Percentiles rank a stretch among this genome's conserved stretches.
These are phyloP conservation scores for Drechslerella coelobrocha DNA, from an alignment of 2,329 filamentous ascomycete species.

Conservation along the genomic window DNA sequence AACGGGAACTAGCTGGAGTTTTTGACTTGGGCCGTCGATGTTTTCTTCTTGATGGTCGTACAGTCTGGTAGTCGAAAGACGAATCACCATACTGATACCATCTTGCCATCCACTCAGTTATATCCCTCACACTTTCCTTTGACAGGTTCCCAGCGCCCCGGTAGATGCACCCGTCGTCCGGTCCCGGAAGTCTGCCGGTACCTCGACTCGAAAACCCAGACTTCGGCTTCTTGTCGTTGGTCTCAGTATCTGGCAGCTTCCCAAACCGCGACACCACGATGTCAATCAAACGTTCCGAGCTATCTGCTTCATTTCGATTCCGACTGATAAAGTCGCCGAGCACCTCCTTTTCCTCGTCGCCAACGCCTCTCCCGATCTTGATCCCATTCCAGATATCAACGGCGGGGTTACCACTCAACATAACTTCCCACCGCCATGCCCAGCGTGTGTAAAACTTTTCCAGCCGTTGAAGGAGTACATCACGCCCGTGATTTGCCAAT, in stretches of 20 bases:
- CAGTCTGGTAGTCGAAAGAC: constrained; percentile 40
- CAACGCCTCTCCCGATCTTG: constrained; percentile 90
- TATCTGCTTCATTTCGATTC: constrained; percentile 59
- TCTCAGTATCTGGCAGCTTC: constrained; percentile 58
- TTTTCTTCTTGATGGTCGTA: constrained; percentile 37
- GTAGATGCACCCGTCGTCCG: constrained; percentile 54
- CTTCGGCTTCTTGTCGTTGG: constrained; percentile 53
- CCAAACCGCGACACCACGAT: constrained; percentile 87
- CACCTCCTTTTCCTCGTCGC: constrained; percentile 93
- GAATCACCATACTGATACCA: constrained; percentile 48
- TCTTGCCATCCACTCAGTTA: constrained; percentile 48
- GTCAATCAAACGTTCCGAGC: constrained; percentile 69
- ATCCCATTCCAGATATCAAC: constrained; percentile 80
- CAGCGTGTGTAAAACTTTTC: constrained; percentile 81
- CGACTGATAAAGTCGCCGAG: constrained; percentile 83
- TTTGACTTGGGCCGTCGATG: constrained; percentile 25
- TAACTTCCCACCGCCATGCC: constrained; percentile 77
- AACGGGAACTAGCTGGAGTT: not conserved
- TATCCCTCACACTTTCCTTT: constrained; percentile 44
- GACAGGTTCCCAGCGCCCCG: constrained; percentile 51
- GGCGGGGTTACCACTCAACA: constrained; percentile 87
- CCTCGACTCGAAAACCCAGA: constrained; percentile 50
- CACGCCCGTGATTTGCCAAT: constrained; percentile 71
- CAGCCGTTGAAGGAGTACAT: constrained; percentile 74
- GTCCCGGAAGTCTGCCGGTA: constrained; percentile 43